Percentiles rank a stretch among this genome's conserved stretches.
These are phyloP conservation scores for Phytophthora ohioensis DNA, from an alignment of 352 stramenopile genomes.

Conservation along the genomic window DNA sequence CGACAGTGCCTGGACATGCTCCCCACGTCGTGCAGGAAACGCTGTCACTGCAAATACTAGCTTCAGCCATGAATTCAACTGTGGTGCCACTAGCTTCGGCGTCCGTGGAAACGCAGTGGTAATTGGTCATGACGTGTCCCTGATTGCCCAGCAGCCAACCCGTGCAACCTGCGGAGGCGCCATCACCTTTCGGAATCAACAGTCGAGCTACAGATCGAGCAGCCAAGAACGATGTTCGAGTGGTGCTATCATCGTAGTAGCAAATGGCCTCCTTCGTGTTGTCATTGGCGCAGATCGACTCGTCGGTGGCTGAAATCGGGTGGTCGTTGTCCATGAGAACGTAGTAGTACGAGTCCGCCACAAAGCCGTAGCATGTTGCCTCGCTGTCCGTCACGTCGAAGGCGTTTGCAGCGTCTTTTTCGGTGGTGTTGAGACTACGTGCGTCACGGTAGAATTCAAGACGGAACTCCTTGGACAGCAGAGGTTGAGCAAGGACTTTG, in stretches of 20 bases:
- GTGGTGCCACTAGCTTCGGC: constrained; percentile 49
- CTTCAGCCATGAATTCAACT: constrained; percentile 76
- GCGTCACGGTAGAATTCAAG: constrained; percentile 66
- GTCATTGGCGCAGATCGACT: constrained; percentile 65
- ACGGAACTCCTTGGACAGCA: constrained; percentile 62
- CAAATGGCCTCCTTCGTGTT: constrained; percentile 71
- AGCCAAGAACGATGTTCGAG: constrained; percentile 45
- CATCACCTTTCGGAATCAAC: constrained; percentile 52
- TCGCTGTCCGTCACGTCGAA: constrained; percentile 35
- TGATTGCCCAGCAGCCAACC: constrained; percentile 68
- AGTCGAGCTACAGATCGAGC: constrained; percentile 60
- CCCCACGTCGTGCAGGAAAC: constrained; percentile 47
- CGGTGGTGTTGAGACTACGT: constrained; percentile 19
- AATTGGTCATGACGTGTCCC: constrained; percentile 76
- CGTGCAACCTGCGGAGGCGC: constrained; percentile 52
- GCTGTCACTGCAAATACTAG: constrained; percentile 39
- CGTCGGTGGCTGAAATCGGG: constrained; percentile 51
- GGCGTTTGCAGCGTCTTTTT: constrained; percentile 2
- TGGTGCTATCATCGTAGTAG: constrained; percentile 46
- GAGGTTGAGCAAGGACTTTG: constrained; percentile 40
- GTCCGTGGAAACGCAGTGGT: constrained; percentile 68
- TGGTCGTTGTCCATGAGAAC: constrained; percentile 46
- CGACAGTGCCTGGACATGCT: constrained; percentile 51
- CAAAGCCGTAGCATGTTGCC: constrained; percentile 63
- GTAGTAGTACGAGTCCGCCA: constrained; percentile 60